A percentile compares a stretch with the other conserved stretches of the same genome.
Conservation (phyloP, 2,329 filamentous ascomycete species). For the Fusarium miscanthi region DNA sequence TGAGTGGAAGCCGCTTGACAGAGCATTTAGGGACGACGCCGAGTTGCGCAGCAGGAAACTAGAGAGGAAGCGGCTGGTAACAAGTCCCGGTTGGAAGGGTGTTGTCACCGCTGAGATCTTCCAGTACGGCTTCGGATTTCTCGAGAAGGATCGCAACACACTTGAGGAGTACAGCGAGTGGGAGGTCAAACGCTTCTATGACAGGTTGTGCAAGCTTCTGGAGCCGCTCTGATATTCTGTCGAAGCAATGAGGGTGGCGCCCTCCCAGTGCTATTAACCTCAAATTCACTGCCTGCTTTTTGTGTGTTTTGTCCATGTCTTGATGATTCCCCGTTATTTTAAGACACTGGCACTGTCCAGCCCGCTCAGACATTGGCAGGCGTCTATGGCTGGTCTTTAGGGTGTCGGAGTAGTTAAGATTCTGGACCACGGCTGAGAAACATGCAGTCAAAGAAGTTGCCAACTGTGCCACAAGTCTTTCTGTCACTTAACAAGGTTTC, state of each 20-base stretch:
- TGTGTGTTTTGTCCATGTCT: not conserved
- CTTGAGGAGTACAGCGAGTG: not conserved
- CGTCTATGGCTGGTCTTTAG: no score
- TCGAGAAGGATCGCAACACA: not conserved
- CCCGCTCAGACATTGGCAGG: no score
- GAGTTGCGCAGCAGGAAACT: not conserved
- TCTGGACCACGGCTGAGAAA: no score
- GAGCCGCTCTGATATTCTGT: not conserved
- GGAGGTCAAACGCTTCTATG: not conserved
- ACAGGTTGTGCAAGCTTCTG: not conserved
- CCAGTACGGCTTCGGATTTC: not conserved
- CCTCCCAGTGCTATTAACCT: accelerated
- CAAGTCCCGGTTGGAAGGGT: not conserved
- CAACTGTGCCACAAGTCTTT: no score
- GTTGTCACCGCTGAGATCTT: not conserved
- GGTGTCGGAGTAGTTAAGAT: no score
- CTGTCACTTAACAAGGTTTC: not conserved
- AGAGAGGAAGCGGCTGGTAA: not conserved
- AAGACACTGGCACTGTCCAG: no score
- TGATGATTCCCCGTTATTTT: not conserved
- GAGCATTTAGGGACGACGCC: not conserved
- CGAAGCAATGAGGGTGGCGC: not conserved
- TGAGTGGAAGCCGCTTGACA: no score
- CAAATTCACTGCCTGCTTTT: not conserved
- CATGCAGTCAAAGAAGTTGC: no score